phyloP scores from a whole-genome alignment of 805 yeast species.

The Ogataea philodendri region DNA sequence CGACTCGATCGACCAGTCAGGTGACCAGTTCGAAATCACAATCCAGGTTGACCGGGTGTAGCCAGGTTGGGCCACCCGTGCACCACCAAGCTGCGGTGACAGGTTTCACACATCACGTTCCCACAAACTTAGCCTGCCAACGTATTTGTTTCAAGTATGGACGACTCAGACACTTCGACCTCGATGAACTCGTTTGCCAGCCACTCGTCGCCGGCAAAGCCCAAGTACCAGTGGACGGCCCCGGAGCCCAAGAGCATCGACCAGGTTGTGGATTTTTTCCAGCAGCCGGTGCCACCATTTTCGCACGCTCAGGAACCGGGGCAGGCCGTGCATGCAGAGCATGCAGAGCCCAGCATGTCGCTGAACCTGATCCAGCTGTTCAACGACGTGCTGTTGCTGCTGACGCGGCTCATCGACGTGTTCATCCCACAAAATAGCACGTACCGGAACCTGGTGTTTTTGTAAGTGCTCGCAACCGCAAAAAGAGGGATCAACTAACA shows the following conservation, averaged over 20 bases:
- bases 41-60: slow-evolving; percentile 37
- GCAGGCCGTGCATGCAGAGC: too few species aligned
- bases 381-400: slow-evolving; percentile 17
- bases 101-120: too few species aligned
- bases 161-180: slow-evolving; percentile 11
- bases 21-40: slow-evolving; percentile 41
- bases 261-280: slow-evolving; percentile 20
- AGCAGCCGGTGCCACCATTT: slow-evolving; percentile 11
- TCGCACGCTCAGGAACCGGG: slow-evolving; percentile 2
- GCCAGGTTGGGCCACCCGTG: slow-evolving; percentile 1
- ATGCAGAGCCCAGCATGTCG: slow-evolving; percentile 9
- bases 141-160: slow-evolving; percentile 4
- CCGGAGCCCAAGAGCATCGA: slow-evolving; percentile 10
- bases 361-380: slow-evolving; percentile 18
- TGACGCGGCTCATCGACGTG: slow-evolving; percentile 21
- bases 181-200: slow-evolving; percentile 8
- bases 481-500: slow-evolving; percentile 10
- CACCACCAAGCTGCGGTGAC: too few species aligned
- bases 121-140: slow-evolving; percentile 3
- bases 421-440: slow-evolving; percentile 25
- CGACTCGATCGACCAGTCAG: slow-evolving; percentile 30
- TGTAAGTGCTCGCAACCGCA: slow-evolving; percentile 24
- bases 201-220: slow-evolving; percentile 1
- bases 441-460: slow-evolving; percentile 22
- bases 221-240: slow-evolving; percentile 3